Base-by-base conservation (phyloP, 257 asterid species). In the Solanum ossicruentum region DNA sequence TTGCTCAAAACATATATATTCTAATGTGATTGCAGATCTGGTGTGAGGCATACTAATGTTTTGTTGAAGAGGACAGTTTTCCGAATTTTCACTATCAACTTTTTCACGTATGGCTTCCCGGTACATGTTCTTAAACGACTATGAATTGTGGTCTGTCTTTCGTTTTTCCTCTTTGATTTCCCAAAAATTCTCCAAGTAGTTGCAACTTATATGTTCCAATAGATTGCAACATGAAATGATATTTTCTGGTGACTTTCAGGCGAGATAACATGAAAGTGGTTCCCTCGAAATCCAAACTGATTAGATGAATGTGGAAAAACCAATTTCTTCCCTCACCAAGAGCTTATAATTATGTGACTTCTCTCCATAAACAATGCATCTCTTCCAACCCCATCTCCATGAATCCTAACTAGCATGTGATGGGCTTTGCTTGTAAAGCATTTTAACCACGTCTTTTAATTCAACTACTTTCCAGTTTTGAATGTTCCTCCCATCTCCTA, bases 21-120 rank as follows among this genome's bases (percentile, higher is more conserved):
- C 28, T 66, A 52, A 20, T 83, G 51, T 69, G 41, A 52, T 57
- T 51, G 85, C 95, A 96, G 99, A 87, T 96, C 99, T 86, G 99
- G 98, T 86, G 99, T 93, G 52, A 89, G 98, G 88, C 99, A 96
- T 90, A 94, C 98, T 88, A 96, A 95, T 85, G 92, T 96, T 82
- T 93, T 96, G 80, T 89, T 96, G 86, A 92, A 98, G 92, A 93
- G 93, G 60, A 86, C 96, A 17, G 92, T 96, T 88, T 96, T 96
- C 91, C 93, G 93, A 89, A 78, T 93, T 89, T 96, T 96, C 88
- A 95, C 97, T 52, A 96, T 96, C 91, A 96, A 96, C 92, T 96
- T 97, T 94, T 96, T 96, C 97, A 95, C 98, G 71, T 96, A 96
- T 88, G 99, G 99, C 85, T 96, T 96, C 90, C 99, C 98, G 90